Evolutionary conservation across 1,139 yeast genomes (phyloP).

Genomic region (Geotrichum carabidarum): DNA sequence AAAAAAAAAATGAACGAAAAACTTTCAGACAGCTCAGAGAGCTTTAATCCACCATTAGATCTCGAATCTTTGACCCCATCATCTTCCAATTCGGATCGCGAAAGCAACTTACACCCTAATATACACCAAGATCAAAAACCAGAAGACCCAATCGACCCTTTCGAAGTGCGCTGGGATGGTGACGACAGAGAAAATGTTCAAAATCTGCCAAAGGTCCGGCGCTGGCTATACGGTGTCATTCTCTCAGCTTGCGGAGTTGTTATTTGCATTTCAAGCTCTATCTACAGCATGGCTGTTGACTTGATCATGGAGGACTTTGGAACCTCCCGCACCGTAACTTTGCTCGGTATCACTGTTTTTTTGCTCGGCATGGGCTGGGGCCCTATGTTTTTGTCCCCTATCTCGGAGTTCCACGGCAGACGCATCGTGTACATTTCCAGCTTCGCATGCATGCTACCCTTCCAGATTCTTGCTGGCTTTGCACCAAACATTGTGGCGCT

Average conservation of each 20-base stretch:
- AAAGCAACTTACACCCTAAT: not conserved
- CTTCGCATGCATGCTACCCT: slow-evolving; percentile 50
- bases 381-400: slow-evolving; percentile 66
- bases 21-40: not conserved
- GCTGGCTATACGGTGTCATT: slow-evolving; percentile 52
- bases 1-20: not conserved
- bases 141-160: slow-evolving; percentile 22
- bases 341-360: slow-evolving; percentile 60
- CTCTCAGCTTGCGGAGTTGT: slow-evolving; percentile 46
- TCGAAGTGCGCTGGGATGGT: slow-evolving; percentile 38
- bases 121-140: not conserved
- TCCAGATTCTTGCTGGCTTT: slow-evolving; percentile 63
- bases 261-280: slow-evolving; percentile 51
- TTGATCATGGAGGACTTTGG: slow-evolving; percentile 47
- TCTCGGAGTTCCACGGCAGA: slow-evolving; percentile 70
- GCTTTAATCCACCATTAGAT: not conserved
- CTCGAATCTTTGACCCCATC: not conserved
- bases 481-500: slow-evolving; percentile 59
- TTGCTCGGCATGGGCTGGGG: slow-evolving; percentile 66
- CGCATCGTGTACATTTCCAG: slow-evolving; percentile 59
- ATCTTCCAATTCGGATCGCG: not conserved
- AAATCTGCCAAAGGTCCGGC: slow-evolving; percentile 38
- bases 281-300: slow-evolving; percentile 52
- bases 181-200: slow-evolving; percentile 51
- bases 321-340: slow-evolving; percentile 55